A percentile compares a stretch with the other conserved stretches of the same genome.
Conservation (phyloP, 129 eudicot genomes). For the Flaveria bidentis region DNA sequence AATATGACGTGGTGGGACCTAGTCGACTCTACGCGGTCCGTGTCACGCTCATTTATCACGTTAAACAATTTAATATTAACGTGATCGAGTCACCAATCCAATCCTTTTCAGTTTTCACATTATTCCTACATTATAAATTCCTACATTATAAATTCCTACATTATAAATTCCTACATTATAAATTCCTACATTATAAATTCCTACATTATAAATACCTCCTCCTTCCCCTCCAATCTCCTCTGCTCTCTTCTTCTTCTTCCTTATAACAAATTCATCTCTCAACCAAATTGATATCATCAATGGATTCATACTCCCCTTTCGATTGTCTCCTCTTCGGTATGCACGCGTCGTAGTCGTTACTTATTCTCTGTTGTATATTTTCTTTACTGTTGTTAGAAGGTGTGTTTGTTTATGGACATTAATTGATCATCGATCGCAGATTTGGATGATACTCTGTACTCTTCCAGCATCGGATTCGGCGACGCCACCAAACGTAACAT, state of each 20-base stretch:
- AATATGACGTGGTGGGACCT: background rate
- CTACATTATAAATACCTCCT: slow-evolving; percentile 8
- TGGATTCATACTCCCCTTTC: slow-evolving; percentile 63
- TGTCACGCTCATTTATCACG: slow-evolving; percentile 24
- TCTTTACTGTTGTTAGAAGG: background rate
- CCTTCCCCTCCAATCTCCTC: slow-evolving; percentile 10
- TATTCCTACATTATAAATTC: background rate
- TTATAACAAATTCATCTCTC: too few relatives aligned
- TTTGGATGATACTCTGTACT: slow-evolving; percentile 95
- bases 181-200: background rate
- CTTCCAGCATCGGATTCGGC: slow-evolving; percentile 68
- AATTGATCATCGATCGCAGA: slow-evolving; percentile 41
- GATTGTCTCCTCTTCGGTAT: slow-evolving; percentile 72
- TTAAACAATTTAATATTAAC: too few relatives aligned
- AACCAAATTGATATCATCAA: slow-evolving; percentile 1
- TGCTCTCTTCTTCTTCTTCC: background rate
- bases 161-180: background rate
- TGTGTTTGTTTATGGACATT: background rate
- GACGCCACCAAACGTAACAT: slow-evolving; percentile 69
- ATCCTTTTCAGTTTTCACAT: background rate
- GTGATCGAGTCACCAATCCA: slow-evolving; percentile 27
- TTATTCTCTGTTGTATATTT: background rate
- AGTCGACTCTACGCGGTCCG: slow-evolving; percentile 1
- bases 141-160: background rate
- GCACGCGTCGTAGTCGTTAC: too few relatives aligned